phyloP scores from a whole-genome alignment of 2,329 filamentous ascomycete genomes.

The Boeremia lycopersici region DNA sequence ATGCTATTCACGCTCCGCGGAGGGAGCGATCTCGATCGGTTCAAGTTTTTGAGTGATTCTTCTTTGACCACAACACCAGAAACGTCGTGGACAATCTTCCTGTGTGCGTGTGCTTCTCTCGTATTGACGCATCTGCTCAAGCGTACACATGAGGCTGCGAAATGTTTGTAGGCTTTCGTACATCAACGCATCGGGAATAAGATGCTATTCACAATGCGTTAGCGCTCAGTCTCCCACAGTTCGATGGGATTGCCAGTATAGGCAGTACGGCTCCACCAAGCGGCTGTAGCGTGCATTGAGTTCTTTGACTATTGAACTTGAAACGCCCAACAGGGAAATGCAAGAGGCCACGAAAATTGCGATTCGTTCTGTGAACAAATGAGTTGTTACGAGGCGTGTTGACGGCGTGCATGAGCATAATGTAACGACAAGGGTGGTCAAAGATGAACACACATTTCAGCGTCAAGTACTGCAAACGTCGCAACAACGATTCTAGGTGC shows the following conservation, averaged over 20 bases:
- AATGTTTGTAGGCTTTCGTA: neutral
- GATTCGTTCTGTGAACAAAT: neutral
- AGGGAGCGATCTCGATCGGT: neutral
- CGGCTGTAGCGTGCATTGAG: slow-evolving; percentile 4
- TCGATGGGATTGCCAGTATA: slow-evolving; percentile 14
- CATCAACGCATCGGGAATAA: slow-evolving; percentile 9
- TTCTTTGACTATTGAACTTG: neutral
- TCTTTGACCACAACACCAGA: neutral
- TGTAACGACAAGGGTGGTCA: neutral
- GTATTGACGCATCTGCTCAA: neutral
- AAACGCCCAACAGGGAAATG: neutral
- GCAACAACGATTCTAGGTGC: neutral
- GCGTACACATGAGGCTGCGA: neutral
- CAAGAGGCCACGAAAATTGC: neutral
- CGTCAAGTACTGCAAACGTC: neutral
- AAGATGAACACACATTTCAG: neutral
- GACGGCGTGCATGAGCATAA: neutral
- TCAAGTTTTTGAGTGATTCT: neutral
- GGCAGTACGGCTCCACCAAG: slow-evolving; percentile 12
- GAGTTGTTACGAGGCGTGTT: neutral
- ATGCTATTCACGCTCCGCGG: slow-evolving; percentile 6
- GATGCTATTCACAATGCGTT: slow-evolving; percentile 18
- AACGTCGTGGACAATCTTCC: neutral
- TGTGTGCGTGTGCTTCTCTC: no score
- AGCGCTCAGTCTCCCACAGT: slow-evolving; percentile 16